Base-by-base conservation (phyloP, 441 rosid genomes). In the Theobroma grandiflorum region DNA sequence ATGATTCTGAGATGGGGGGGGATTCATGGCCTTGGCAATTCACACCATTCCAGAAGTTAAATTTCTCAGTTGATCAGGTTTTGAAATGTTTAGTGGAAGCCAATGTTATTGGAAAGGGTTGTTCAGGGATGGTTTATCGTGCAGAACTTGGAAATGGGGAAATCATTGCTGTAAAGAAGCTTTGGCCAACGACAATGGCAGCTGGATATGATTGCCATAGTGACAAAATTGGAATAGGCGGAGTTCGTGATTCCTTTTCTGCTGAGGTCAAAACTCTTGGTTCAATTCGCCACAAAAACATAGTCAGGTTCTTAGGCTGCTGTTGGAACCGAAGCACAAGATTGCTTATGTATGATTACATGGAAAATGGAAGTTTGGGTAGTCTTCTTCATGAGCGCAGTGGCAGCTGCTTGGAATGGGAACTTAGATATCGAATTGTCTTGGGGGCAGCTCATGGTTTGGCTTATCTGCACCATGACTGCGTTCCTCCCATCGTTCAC, bases 211-310 rank as follows among this genome's bases (percentile, higher is more conserved):
- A 86, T 35, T 55, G 85, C 43, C 68, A 55, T 11, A 85, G 80
- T 63, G 88, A 84, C 65, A 85, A 83, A 75, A 45, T 16, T 61
- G 89, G 83, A 70, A 50, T 82, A 52, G 85, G 85, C n/a, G 89
- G 88, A 8, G 89, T 87, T 53, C 89, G 91, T 10, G 94, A 92
- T 74, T 92, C 96, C 12, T 92, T 92, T 79, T 89, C 96, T 6
- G 91, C 94, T 6, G 94, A 92, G 87, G 91, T 92, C 31, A 89
- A 90, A 80, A 92, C 96, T 20, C 92, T 92, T 37, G 96, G 96
- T 8, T 85, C 94, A 5, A 91, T 92, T 74, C 88, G 94, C 53
- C 94, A 91, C 63, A 90, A 91, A 89, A 92, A 91, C 90, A 91
- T 91, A 63, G 94, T 91, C 3, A 57, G 90, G 82, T 92, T 92